Evolutionary conservation across 345 rosid species (phyloP).

Genomic region (Viola odorata): DNA sequence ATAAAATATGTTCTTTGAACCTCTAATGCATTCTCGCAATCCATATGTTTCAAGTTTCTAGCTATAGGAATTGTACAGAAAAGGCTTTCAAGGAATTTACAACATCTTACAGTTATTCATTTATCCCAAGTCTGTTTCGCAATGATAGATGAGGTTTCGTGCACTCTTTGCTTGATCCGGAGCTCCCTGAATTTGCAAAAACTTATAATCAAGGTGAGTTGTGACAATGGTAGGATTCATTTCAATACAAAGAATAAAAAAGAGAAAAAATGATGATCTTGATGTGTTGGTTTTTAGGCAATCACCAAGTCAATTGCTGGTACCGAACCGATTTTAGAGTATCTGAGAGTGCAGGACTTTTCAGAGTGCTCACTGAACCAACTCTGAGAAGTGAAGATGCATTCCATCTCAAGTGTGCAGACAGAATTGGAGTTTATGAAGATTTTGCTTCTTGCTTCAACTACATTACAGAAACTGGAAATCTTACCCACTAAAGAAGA

Average conservation of each 20-base stretch:
- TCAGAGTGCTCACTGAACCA: conserved; percentile 3
- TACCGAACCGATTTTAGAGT: not conserved
- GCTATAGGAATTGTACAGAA: conserved; percentile 6
- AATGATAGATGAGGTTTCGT: conserved; percentile 8
- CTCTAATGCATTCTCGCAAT: not conserved
- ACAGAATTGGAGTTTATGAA: conserved; percentile 11
- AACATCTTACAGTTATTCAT: not conserved
- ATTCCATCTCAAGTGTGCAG: not conserved
- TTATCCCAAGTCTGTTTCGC: conserved; percentile 1
- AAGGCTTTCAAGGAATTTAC: conserved; percentile 7
- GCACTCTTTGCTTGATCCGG: conserved; percentile 18
- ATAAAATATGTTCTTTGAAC: not conserved
- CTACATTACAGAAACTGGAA: conserved; percentile 2
- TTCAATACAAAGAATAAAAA: no score
- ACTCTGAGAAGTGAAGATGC: not conserved
- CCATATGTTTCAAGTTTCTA: not conserved
- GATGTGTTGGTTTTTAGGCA: not conserved
- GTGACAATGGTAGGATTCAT: no score
- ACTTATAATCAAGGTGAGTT: conserved; percentile 10
- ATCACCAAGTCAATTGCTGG: not conserved
- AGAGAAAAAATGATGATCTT: no score
- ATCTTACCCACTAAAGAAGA: conserved; percentile 4
- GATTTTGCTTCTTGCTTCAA: not conserved
- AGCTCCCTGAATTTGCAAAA: conserved; percentile 16
- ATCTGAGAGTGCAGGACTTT: conserved; percentile 2